Percentiles rank a stretch among this genome's conserved stretches.
These are phyloP conservation scores for Colletotrichum liaoningense DNA, from an alignment of 2,329 filamentous ascomycete genomes.

Conservation along the genomic window DNA sequence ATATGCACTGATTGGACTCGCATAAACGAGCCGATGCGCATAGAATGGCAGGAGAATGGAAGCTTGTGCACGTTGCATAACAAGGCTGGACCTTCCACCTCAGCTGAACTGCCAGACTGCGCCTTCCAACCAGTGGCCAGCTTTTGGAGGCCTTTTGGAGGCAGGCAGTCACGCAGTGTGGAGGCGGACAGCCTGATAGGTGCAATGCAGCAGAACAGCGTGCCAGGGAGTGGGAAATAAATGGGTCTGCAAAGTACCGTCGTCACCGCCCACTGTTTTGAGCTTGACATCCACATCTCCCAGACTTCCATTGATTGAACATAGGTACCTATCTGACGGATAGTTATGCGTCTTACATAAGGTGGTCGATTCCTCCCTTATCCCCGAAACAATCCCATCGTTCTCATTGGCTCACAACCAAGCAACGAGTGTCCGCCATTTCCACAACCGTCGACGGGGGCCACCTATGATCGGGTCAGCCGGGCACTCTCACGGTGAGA, in stretches of 20 bases:
- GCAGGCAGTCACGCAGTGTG: not conserved
- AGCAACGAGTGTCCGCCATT: not conserved
- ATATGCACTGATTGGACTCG: conserved; percentile 2
- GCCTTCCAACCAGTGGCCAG: not conserved
- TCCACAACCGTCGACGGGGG: not conserved
- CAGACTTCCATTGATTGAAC: too few species aligned
- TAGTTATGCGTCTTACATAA: conserved; percentile 20
- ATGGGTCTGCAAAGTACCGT: not conserved
- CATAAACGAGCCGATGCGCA: conserved; percentile 22
- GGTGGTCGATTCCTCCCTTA: not conserved
- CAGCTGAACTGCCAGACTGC: not conserved
- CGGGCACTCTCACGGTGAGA: conserved; percentile 27
- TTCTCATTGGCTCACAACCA: conserved; percentile 4
- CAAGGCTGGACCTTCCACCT: conserved; percentile 9
- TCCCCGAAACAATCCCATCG: not conserved
- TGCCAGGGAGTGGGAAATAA: not conserved
- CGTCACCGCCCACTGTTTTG: not conserved
- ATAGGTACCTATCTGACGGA: too few species aligned
- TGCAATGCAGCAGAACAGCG: not conserved
- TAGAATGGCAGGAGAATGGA: not conserved
- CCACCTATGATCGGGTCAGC: conserved; percentile 27
- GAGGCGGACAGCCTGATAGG: not conserved
- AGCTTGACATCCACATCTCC: too few species aligned
- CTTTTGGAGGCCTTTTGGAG: not conserved
- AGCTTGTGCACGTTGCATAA: conserved; percentile 3